Base-by-base conservation (phyloP, 2,329 filamentous ascomycete species). In the Chaetomium strumarium region DNA sequence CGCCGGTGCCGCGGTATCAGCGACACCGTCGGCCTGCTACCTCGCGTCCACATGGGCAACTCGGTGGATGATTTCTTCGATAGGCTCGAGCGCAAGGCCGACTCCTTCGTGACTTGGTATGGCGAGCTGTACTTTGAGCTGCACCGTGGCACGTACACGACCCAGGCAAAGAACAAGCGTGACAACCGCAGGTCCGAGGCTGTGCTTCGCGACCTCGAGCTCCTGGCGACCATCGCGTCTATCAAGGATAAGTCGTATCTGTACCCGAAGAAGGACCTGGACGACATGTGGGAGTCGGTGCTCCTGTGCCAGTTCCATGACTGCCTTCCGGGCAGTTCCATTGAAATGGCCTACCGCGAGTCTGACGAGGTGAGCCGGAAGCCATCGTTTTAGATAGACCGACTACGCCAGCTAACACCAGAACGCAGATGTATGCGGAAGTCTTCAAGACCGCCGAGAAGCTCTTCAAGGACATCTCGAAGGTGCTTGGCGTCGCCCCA, bases 291-390 rank as follows among this genome's bases (percentile, higher is more conserved):
- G 93, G 92, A 97, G 73, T 79, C 80, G 51, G 86, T 92, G 3
- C 77, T 97, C 20, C 80, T 97, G 24, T 97, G 92, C 60, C 93
- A 99, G 64, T 99, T 99, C 76, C 93, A 99, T 60, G 93, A 99
- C 67, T 97, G 93, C 67, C 77, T 99, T 47, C 93, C 93, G 0
- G 93, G 93, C 51, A 96, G 90, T 66, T 88, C 84, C 33, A 97
- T 99, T 62, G 91, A 95, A 68, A 96, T 97, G 90, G 96, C 90
- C 69, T 97, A 97, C 63, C 89, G 95, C 67, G 93, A 99, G 66
- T 95, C 91, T 3, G 87, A 96, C 66, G 80, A 90, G 72, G 80
- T 82, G 68, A 67, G 71, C 61, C 41, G 14, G 16, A 13, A 31
- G 19, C 11, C 5, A 0, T 14, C 6, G 17, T 11, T 19, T 11